Evolutionary conservation across 139 green algal genomes (phyloP), one percentile per base, ranked within the genome.

Genomic region (Picochlorum sp.): DNA sequence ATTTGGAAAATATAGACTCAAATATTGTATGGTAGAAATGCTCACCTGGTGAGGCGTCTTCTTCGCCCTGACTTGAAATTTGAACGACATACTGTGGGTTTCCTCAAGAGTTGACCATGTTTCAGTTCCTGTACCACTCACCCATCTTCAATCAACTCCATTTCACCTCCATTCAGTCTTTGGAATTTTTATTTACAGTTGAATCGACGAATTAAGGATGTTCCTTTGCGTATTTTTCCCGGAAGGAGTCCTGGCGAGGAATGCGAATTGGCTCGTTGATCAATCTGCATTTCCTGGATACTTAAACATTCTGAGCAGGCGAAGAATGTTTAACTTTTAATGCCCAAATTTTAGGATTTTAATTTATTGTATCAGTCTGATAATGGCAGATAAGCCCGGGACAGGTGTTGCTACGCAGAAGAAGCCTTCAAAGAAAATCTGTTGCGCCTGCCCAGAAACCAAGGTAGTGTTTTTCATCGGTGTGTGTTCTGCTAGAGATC

Each of bases 401-500:
- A 53, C 20, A 26, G 22, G n/a, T 32, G n/a, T n/a, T 14, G 9
- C 20, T 5, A n/a, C 20, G 24, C 14, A 56, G 14, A 53, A 61
- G 40, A 49, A 53, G 22, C 55, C 55, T 29, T 53, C 31, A 0
- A 61, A 61, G 55, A 61, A 61, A 67, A 96, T 96, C 30, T 96
- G 89, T 81, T 96, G 89, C 62, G 78, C 85, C 3, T 96, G 89
- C 69, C 89, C 89, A 0, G 85, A 94, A 26, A 96, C 89, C 29
- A 96, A 96, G 83, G 80, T 83, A 33, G 1, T n/a, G n/a, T 47
- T 47, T 47, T 16, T 47, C 39, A 47, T 47, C 22, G 39, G 39
- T 26, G 18, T n/a, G 18, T 47, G 9, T 47, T 14, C 39, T n/a
- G 20, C 9, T 47, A 26, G 39, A 47, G 22, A 12, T 47, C 22